phyloP scores from a whole-genome alignment of 169 alveolate species.

The Neospora caninum region DNA sequence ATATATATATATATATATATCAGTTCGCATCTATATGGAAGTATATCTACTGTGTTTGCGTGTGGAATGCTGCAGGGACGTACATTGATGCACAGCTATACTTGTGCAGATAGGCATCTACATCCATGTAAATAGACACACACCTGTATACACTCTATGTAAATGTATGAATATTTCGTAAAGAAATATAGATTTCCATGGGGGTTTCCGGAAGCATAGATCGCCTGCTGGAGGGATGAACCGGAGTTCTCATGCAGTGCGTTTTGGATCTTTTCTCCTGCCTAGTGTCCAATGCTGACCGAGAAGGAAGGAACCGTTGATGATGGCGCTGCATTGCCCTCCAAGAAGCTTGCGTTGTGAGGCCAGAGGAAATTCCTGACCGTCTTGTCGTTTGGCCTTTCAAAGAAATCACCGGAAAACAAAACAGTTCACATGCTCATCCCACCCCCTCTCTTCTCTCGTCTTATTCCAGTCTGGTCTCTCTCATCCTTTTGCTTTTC shows the following conservation, averaged over 20 bases:
- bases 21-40: neutral
- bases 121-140: neutral
- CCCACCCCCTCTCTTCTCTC: neutral
- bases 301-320: neutral
- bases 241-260: neutral
- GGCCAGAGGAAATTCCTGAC: neutral
- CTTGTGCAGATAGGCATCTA: too few species aligned
- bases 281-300: neutral
- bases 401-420: neutral
- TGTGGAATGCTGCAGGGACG: too few species aligned
- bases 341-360: neutral
- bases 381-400: neutral
- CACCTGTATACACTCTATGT: neutral
- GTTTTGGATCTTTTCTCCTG: neutral
- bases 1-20: neutral
- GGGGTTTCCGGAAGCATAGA: neutral
- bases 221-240: neutral
- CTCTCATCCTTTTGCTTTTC: too few species aligned
- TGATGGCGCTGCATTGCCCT: neutral
- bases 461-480: too few species aligned
- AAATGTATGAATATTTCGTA: neutral
- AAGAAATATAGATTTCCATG: neutral
- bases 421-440: too few species aligned
- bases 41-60: too few species aligned
- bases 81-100: too few species aligned